These are phyloP conservation scores for Lumnitzera littorea DNA, from an alignment of 345 rosid genomes.

Conservation along the genomic window DNA sequence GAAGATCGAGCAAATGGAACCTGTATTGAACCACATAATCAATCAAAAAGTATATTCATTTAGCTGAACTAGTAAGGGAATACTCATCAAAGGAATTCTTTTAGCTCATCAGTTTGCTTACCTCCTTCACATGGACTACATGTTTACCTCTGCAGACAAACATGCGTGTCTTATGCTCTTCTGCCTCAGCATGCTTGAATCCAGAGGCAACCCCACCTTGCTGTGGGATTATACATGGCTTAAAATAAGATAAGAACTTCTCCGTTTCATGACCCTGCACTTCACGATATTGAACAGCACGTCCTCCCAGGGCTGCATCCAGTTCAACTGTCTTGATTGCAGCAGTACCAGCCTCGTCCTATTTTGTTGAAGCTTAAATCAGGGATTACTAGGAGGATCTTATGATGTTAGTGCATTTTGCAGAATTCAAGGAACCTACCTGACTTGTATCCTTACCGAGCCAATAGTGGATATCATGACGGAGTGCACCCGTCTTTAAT, in stretches of 20 bases:
- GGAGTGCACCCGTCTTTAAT: slow-evolving; percentile 60
- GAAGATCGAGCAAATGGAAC: slow-evolving; percentile 90
- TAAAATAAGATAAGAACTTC: slow-evolving; percentile 88
- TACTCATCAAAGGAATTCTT: neutral
- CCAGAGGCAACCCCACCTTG: slow-evolving; percentile 94
- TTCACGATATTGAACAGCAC: slow-evolving; percentile 98
- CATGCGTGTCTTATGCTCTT: slow-evolving; percentile 72
- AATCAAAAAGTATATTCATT: neutral
- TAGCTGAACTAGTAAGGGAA: neutral
- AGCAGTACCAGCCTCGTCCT: slow-evolving; percentile 97
- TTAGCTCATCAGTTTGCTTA: slow-evolving; percentile 21
- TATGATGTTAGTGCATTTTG: neutral
- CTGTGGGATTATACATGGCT: slow-evolving; percentile 95
- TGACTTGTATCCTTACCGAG: slow-evolving; percentile 85
- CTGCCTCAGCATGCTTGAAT: slow-evolving; percentile 68
- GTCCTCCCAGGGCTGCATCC: slow-evolving; percentile 99
- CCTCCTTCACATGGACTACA: slow-evolving; percentile 93
- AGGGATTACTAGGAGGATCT: slow-evolving; percentile 3
- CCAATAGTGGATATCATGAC: slow-evolving; percentile 90
- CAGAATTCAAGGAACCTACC: slow-evolving; percentile 26
- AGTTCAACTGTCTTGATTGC: slow-evolving; percentile 89
- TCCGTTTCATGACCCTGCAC: slow-evolving; percentile 92
- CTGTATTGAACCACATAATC: slow-evolving; percentile 30
- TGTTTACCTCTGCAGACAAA: slow-evolving; percentile 93
- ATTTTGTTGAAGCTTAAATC: slow-evolving; percentile 20